Percentiles rank a stretch among this genome's conserved stretches.
Evolutionary conservation across 2,329 filamentous ascomycete genomes (phyloP).

Genomic region (Botrytis hyacinthi): DNA sequence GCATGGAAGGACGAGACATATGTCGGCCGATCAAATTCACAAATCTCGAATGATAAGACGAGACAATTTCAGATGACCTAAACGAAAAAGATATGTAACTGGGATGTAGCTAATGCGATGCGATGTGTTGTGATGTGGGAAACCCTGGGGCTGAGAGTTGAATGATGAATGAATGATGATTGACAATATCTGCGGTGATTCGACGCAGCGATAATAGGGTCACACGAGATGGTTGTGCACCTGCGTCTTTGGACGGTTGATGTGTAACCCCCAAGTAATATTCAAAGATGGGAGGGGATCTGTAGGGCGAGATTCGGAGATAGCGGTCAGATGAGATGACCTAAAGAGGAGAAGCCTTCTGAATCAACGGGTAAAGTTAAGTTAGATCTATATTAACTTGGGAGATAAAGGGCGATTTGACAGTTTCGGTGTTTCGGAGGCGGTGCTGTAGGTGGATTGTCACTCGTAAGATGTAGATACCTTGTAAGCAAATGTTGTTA

Average conservation of each 20-base stretch:
- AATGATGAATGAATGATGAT: not conserved
- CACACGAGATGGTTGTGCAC: not conserved
- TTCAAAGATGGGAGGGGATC: not conserved
- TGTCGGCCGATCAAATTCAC: slow-evolving; percentile 9
- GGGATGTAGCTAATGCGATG: slow-evolving; percentile 4
- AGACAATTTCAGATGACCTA: not conserved
- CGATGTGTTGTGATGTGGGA: not conserved
- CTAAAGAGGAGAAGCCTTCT: not conserved
- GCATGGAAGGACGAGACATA: slow-evolving; percentile 3
- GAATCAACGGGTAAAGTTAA: not conserved
- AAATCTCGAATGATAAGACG: slow-evolving; percentile 3
- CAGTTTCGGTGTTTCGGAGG: not conserved
- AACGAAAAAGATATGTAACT: not conserved
- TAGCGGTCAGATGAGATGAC: slow-evolving; percentile 3
- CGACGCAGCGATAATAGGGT: not conserved
- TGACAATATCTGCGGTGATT: slow-evolving; percentile 5
- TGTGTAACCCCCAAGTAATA: not conserved
- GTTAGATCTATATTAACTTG: not conserved
- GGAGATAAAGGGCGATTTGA: not conserved
- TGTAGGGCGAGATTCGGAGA: not conserved
- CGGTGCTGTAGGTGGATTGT: not conserved
- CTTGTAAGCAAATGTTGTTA: not conserved
- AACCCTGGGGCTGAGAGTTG: not conserved
- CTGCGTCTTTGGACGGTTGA: not conserved
- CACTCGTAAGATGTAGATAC: not conserved